Evolutionary conservation across 2,329 filamentous ascomycete genomes (phyloP).

Genomic region (Rhinocladiella similis): DNA sequence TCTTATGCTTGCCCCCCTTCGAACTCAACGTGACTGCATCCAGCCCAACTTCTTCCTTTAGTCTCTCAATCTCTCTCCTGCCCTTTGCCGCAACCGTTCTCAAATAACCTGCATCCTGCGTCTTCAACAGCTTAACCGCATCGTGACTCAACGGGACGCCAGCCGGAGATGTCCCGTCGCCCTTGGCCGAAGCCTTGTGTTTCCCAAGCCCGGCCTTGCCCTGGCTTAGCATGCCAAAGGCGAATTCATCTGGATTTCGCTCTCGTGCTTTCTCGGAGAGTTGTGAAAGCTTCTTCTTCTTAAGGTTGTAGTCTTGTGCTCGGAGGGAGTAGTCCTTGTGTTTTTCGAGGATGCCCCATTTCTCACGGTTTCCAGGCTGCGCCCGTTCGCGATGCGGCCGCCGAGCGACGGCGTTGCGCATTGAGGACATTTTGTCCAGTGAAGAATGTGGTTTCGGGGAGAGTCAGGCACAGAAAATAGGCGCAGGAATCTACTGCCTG

Average conservation of each 20-base stretch:
- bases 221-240: slow-evolving; percentile 63
- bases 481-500: background rate
- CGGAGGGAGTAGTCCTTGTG: slow-evolving; percentile 77
- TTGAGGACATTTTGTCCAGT: slow-evolving; percentile 48
- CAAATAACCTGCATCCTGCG: slow-evolving; percentile 64
- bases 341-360: slow-evolving; percentile 92
- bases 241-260: slow-evolving; percentile 67
- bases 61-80: slow-evolving; percentile 45
- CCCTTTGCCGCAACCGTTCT: slow-evolving; percentile 59
- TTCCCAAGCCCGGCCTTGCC: slow-evolving; percentile 43
- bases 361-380: slow-evolving; percentile 78
- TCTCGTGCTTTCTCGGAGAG: slow-evolving; percentile 61
- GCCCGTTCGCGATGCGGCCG: slow-evolving; percentile 88
- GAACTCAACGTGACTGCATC: slow-evolving; percentile 29
- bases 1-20: slow-evolving; percentile 33
- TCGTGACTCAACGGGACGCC: slow-evolving; percentile 49
- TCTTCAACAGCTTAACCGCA: slow-evolving; percentile 64
- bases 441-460: slow-evolving; percentile 31
- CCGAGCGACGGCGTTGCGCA: slow-evolving; percentile 67
- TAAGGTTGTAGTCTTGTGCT: slow-evolving; percentile 63
- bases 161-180: slow-evolving; percentile 8
- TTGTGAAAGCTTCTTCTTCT: slow-evolving; percentile 60
- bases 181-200: slow-evolving; percentile 49
- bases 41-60: slow-evolving; percentile 40
- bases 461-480: slow-evolving; percentile 10